Evolutionary conservation across 208 protist genomes (phyloP), one percentile per base, ranked within the genome.

Genomic region (Acanthamoeba royreba): DNA sequence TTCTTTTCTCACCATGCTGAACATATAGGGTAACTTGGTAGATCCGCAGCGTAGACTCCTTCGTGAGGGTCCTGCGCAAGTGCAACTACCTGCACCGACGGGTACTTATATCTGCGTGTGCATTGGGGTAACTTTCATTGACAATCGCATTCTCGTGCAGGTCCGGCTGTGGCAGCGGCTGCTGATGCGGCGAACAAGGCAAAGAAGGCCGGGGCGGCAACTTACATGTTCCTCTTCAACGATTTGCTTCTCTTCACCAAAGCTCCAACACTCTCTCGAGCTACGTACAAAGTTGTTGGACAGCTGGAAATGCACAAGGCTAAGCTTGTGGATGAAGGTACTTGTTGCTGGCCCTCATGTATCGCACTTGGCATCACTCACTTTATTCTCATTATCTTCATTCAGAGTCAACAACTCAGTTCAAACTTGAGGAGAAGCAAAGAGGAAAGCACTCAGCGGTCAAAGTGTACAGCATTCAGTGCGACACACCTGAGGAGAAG

Each of bases 11-110:
- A n/a, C n/a, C n/a, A n/a, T n/a, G n/a, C n/a, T n/a, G n/a, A n/a
- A n/a, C n/a, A n/a, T n/a, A n/a, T n/a, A 90, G 86, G 86, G 86
- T 42, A 92, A 92, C 58, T 72, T 92, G 86, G 86, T 92, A 33
- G 86, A 92, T 72, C 86, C 86, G 11, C 47, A 72, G 52, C 86
- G 86, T n/a, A 42, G 47, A 22, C 45, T 92, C 31, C 38, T 92
- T 22, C 49, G 55, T 4, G 86, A 92, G 28, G 86, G 86, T 25
- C 47, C 53, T 53, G 55, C 72, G 22, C 47, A 92, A 38, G 38
- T 92, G 52, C 53, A 63, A 28, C 52, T 92, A 11, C 86, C 86
- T 0, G 86, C 86, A 0, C 52, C 86, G 9, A 11, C 83, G 8
- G 74, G 74, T 45, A 52, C 38, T 35, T 28, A 13, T 38, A 9